Percentiles rank a stretch among this genome's conserved stretches.
Evolutionary conservation across 805 yeast genomes (phyloP).

Genomic region (Spathaspora passalidarum): DNA sequence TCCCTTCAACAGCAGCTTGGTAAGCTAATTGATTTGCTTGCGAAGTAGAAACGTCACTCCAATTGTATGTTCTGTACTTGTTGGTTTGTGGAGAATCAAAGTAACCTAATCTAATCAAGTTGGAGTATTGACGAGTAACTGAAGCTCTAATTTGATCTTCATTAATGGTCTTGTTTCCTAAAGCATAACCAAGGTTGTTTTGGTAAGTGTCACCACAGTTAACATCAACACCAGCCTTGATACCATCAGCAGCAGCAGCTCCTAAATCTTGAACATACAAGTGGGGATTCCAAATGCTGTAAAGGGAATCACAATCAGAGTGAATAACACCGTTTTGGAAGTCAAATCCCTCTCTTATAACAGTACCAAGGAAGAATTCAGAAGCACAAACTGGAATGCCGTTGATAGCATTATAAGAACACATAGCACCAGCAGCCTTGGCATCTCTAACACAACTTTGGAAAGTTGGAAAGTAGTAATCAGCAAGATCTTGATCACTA

Average conservation of each 20-base stretch:
- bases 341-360: slow-evolving; percentile 4
- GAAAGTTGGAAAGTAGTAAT: slow-evolving; percentile 7
- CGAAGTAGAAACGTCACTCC: slow-evolving; percentile 7
- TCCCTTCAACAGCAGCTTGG: slow-evolving; percentile 10
- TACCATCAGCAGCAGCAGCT: slow-evolving; percentile 5
- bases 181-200: slow-evolving; percentile 3
- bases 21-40: slow-evolving; percentile 6
- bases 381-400: slow-evolving; percentile 7
- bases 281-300: slow-evolving; percentile 6
- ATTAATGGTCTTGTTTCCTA: slow-evolving; percentile 4
- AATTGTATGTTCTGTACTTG: slow-evolving; percentile 3
- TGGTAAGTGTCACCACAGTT: slow-evolving; percentile 7
- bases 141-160: slow-evolving; percentile 4
- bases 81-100: slow-evolving; percentile 2
- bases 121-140: slow-evolving; percentile 5
- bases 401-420: slow-evolving; percentile 7
- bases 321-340: slow-evolving; percentile 2
- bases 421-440: slow-evolving; percentile 8
- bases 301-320: slow-evolving; percentile 7
- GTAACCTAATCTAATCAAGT: slow-evolving; percentile 7
- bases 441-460: slow-evolving; percentile 9
- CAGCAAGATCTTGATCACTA: slow-evolving; percentile 10
- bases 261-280: slow-evolving; percentile 1
- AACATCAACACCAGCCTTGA: slow-evolving; percentile 8
- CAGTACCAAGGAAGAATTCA: slow-evolving; percentile 4